phyloP scores from a whole-genome alignment of 192 early-diverging fungal species.

The Backusella macrospora region DNA sequence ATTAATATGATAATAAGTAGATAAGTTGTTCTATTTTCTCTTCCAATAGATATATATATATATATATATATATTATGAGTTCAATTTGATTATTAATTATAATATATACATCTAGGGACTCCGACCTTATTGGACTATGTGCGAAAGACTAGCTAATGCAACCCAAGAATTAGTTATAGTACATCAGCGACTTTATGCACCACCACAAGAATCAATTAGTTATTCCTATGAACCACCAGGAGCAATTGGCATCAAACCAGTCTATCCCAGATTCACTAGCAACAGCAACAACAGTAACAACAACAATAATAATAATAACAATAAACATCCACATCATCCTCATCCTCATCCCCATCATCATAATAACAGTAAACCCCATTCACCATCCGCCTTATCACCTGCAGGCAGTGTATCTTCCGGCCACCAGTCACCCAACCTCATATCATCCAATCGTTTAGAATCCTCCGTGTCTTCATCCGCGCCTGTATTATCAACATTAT shows the following conservation, averaged over 20 bases:
- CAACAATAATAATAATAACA: background rate
- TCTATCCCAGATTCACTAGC: background rate
- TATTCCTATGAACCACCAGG: constrained; percentile 5
- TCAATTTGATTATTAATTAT: background rate
- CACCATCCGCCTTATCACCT: constrained; percentile 5
- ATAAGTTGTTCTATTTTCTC: too few relatives aligned
- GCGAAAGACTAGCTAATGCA: constrained; percentile 30
- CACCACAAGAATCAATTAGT: background rate
- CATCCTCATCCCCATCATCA: constrained; percentile 2
- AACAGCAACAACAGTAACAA: background rate
- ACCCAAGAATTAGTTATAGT: constrained; percentile 25
- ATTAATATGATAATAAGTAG: too few relatives aligned
- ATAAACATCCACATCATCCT: background rate
- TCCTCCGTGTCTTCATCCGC: background rate
- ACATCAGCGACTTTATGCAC: constrained; percentile 29
- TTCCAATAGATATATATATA: background rate
- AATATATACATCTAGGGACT: constrained; percentile 10
- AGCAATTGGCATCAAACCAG: background rate
- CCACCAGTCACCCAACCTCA: background rate
- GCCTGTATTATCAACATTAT: background rate
- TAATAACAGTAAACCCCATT: background rate
- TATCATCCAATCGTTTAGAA: constrained; percentile 6
- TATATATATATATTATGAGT: too few relatives aligned
- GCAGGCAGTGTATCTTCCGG: background rate
- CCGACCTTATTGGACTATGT: constrained; percentile 36